phyloP scores from a whole-genome alignment of 331 rosid species.

The Pyracantha coccinea region DNA sequence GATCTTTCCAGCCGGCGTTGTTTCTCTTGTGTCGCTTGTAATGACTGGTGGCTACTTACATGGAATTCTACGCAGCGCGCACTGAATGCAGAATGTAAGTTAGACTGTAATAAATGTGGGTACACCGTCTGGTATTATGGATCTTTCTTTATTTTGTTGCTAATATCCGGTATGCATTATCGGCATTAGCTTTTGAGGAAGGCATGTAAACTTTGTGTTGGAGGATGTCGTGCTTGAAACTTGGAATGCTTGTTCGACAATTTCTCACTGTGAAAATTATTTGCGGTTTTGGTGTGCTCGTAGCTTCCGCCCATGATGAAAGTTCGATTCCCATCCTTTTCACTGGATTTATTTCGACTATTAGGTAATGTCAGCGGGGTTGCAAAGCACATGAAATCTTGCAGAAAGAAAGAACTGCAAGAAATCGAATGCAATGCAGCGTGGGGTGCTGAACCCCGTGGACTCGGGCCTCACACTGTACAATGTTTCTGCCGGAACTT shows the following conservation, averaged over 20 bases:
- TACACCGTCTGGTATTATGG: background rate
- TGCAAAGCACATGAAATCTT: too few relatives aligned
- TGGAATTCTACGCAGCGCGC: constrained; percentile 76
- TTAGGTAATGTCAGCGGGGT: too few relatives aligned
- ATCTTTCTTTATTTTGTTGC: background rate
- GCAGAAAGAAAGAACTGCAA: too few relatives aligned
- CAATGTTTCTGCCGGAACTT: background rate
- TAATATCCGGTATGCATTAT: background rate
- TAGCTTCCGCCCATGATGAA: background rate
- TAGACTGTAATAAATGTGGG: background rate
- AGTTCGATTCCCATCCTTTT: background rate
- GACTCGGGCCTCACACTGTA: too few relatives aligned
- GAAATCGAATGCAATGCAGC: too few relatives aligned
- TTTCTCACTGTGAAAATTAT: background rate
- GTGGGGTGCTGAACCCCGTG: background rate
- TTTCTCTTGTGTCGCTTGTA: constrained; percentile 71
- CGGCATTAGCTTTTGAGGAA: background rate
- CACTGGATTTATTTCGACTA: background rate
- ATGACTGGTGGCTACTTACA: constrained; percentile 96
- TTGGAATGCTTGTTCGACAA: background rate
- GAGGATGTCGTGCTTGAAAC: background rate
- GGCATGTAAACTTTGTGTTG: background rate
- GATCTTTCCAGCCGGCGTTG: constrained; percentile 94
- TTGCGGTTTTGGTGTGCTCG: background rate
- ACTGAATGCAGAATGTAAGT: constrained; percentile 30